Evolutionary conservation across 176 grass and related monocot species (phyloP), one percentile per base, ranked within the genome.

Genomic region (Cenchrus americanus): DNA sequence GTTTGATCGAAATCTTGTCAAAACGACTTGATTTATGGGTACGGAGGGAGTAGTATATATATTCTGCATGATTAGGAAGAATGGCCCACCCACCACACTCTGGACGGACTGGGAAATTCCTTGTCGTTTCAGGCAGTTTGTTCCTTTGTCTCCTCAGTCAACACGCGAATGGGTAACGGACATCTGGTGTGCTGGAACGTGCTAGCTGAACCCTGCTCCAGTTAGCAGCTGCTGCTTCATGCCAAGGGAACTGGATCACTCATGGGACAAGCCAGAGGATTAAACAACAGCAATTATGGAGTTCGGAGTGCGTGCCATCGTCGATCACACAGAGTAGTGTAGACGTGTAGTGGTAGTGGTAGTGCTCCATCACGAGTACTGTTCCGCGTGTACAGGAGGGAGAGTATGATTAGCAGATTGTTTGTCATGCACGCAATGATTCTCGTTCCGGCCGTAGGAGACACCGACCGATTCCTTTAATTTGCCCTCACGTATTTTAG

Each of bases 221-320:
- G 85, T 61, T 76, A 49, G n/a, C 60, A 82, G 43, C 79, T 77
- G n/a, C 46, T 67, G n/a, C 46, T 67, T 57, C 51, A 12, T 63
- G 61, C 7, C 14, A 1, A 63, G 61, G n/a, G n/a, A 15, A 37
- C n/a, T n/a, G n/a, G n/a, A n/a, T n/a, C n/a, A 44, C 8, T 81
- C 15, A 14, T 52, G 0, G 14, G 85, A 49, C 85, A n/a, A n/a
- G n/a, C n/a, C n/a, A 63, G 30, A 13, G 10, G 10, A 76, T 26
- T 82, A 82, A 69, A 82, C 2, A 82, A 76, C 10, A 52, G 1
- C 70, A 87, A 82, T 82, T 41, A 82, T 82, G 71, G 50, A 40
- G 85, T 61, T 59, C 40, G 70, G 65, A 67, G 51, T 47, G 17
- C 8, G n/a, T n/a, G n/a, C n/a, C n/a, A n/a, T n/a, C 41, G 69